Percentiles rank a stretch among this genome's conserved stretches.
Conservation (phyloP, 208 protist genomes). For the Naegleria fowleri region DNA sequence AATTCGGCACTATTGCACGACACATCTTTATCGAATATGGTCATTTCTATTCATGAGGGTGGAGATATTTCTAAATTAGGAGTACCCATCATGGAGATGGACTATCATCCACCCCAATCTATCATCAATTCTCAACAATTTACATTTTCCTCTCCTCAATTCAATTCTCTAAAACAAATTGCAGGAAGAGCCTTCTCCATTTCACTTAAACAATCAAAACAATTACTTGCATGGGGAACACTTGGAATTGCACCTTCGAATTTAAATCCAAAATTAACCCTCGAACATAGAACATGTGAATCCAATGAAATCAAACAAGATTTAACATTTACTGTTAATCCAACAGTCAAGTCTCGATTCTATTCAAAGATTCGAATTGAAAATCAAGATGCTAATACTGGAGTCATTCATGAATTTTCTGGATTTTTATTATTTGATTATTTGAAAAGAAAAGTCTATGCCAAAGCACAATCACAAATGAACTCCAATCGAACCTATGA, state of each 20-base stretch:
- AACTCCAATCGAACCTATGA: background rate
- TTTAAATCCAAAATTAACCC: no score
- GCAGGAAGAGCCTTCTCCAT: no score
- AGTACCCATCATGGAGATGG: no score
- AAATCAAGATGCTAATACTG: background rate
- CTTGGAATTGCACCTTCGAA: no score
- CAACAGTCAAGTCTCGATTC: background rate
- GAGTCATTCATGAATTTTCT: background rate
- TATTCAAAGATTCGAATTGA: background rate
- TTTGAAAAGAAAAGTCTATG: background rate
- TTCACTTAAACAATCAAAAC: no score
- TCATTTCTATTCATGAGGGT: background rate
- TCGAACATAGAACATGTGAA: background rate
- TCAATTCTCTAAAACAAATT: no score
- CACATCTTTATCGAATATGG: no score
- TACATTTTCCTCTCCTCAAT: no score
- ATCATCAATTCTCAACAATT: no score
- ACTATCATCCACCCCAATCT: no score
- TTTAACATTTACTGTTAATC: background rate
- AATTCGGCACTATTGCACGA: no score
- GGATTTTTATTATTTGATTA: slow-evolving; percentile 13
- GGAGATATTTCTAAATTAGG: background rate
- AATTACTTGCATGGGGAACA: no score
- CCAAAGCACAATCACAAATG: background rate
- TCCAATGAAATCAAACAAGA: background rate